phyloP scores from a whole-genome alignment of 345 rosid genomes.

The Trapa bicornis region DNA sequence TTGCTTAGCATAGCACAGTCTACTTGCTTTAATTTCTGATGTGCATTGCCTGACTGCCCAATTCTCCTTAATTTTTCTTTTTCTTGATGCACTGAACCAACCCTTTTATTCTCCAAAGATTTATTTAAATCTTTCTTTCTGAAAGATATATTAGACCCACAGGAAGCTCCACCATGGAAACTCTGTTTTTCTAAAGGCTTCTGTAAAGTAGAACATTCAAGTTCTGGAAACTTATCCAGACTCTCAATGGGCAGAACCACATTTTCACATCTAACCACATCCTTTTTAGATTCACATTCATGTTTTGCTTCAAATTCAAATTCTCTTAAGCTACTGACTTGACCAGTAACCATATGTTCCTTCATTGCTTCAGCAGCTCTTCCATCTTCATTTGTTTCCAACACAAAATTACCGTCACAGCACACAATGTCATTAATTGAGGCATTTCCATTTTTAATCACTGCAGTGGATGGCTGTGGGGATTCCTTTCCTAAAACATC shows the following conservation, averaged over 20 bases:
- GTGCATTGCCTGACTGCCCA: constrained; percentile 7
- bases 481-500: constrained; percentile 11
- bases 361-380: constrained; percentile 7
- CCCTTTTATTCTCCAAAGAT: constrained; percentile 20
- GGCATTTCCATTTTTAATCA: background rate
- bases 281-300: constrained; percentile 18
- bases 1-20: constrained; percentile 15
- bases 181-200: constrained; percentile 20
- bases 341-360: constrained; percentile 15
- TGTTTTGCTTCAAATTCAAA: constrained; percentile 13
- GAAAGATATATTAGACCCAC: constrained; percentile 1
- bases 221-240: constrained; percentile 8
- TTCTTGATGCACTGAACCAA: constrained; percentile 19
- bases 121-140: constrained; percentile 21
- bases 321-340: constrained; percentile 11
- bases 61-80: constrained; percentile 26
- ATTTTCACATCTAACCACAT: constrained; percentile 16
- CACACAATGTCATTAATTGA: constrained; percentile 8
- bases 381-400: constrained; percentile 4
- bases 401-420: constrained; percentile 4
- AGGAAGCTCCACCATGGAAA: constrained; percentile 15
- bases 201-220: constrained; percentile 12
- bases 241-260: constrained; percentile 11
- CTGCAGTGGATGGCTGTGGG: constrained; percentile 10
- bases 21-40: constrained; percentile 24